Evolutionary conservation across 495 filamentous ascomycete genomes (phyloP), one percentile per base, ranked within the genome.

Genomic region (Chaetomium cochliodes): DNA sequence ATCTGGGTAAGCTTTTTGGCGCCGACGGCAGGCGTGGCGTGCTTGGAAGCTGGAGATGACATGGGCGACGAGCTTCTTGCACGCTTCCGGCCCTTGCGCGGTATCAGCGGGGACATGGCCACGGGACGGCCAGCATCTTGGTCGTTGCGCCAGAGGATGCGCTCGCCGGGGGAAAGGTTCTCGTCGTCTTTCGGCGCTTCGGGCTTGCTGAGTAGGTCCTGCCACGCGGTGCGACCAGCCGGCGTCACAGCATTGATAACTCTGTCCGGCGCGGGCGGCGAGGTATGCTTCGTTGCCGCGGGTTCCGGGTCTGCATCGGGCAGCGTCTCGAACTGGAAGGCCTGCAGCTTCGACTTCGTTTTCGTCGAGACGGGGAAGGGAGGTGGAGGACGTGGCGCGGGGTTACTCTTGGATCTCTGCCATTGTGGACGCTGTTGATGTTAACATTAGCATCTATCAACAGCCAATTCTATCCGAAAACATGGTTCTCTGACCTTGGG

Each of bases 31-130:
- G 77, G 74, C 0, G 76, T 72, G 25, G 60, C 54, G 26, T 71
- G 70, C 37, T 76, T 69, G 46, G 70, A 42, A 0, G 72, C 68
- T 5, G 92, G 89, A 11, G 91, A 91, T 18, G 88, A 87, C n/a
- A 81, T 78, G 0, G 91, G 90, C 12, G 93, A 93, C 9, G 92
- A 94, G 75, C 89, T 93, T 71, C 87, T 82, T 5, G 89, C 88
- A 57, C 92, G 84, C 74, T 96, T 96, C 65, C 79, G 80, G 69
- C 85, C 76, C 52, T 79, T 80, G 69, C 83, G 76, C 58, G 72
- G 65, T 65, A 78, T 71, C 41, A 79, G 77, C 53, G 78, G 83
- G 51, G 80, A 85, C 26, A 75, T 70, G 69, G 68, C 81, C 73
- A 58, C 80, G 72, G 72, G 70, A n/a, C 68, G 71, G 58, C 60